A percentile compares a stretch with the other conserved stretches of the same genome.
These are phyloP conservation scores for Solanum peruvianum DNA, from an alignment of 257 asterid genomes.

Conservation along the genomic window DNA sequence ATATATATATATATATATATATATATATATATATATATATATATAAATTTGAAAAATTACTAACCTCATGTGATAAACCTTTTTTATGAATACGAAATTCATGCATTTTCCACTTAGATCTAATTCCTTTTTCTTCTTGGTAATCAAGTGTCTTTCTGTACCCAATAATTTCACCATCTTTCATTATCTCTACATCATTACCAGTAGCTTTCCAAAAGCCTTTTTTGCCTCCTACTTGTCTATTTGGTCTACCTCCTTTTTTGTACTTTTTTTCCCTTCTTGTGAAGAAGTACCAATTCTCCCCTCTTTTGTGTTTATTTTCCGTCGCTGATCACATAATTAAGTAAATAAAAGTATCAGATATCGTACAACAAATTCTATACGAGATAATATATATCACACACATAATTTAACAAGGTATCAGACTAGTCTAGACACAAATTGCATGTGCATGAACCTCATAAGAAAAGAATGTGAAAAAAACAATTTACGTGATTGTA, in stretches of 20 bases:
- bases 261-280: not conserved
- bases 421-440: no score
- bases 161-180: not conserved
- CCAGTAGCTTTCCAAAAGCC: slow-evolving; percentile 20
- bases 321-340: not conserved
- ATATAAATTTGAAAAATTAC: not conserved
- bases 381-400: not conserved
- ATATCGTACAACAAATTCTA: accelerated
- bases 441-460: not conserved
- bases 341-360: not conserved
- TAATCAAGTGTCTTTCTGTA: slow-evolving; percentile 1
- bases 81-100: not conserved
- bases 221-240: not conserved
- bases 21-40: no score
- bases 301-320: not conserved
- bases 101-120: slow-evolving; percentile 16
- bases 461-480: not conserved
- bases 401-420: not conserved
- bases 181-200: not conserved
- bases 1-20: no score
- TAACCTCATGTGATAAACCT: not conserved
- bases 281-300: slow-evolving; percentile 7
- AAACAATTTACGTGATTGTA: no score
- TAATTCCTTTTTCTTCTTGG: not conserved
- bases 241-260: not conserved